Conservation (phyloP, 2,329 filamentous ascomycete genomes). For the Ilyonectria destructans region DNA sequence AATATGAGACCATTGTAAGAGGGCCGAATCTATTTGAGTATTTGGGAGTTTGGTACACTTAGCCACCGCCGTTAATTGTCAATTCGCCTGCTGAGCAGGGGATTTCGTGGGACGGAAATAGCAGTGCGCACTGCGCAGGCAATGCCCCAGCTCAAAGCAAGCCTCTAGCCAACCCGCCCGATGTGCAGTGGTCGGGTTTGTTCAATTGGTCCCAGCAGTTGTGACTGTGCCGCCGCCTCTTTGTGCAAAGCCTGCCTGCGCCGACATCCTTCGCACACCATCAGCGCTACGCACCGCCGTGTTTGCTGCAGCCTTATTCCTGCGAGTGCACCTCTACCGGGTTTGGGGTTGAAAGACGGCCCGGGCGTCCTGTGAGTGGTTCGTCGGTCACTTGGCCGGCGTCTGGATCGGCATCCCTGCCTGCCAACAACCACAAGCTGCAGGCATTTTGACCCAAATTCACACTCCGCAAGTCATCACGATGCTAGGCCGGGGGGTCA, state of each 20-base stretch:
- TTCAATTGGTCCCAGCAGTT: constrained; percentile 20
- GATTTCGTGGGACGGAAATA: constrained; percentile 40
- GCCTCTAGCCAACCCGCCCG: constrained; percentile 13
- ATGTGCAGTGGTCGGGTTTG: constrained; percentile 15
- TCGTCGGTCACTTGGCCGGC: constrained; percentile 33
- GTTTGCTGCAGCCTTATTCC: constrained; percentile 37
- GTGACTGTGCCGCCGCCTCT: constrained; percentile 39
- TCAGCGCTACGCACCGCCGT: constrained; percentile 14
- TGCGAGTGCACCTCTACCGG: constrained; percentile 23
- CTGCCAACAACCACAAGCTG: constrained; percentile 32
- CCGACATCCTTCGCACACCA: constrained; percentile 30
- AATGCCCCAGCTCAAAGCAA: constrained; percentile 25
- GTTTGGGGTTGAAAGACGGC: constrained; percentile 22
- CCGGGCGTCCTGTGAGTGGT: constrained; percentile 34
- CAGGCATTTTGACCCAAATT: constrained; percentile 23
- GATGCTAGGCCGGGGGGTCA: constrained; percentile 24
- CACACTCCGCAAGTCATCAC: constrained; percentile 18
- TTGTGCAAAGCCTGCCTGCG: constrained; percentile 20
- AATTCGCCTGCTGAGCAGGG: constrained; percentile 14
- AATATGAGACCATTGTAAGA: constrained; percentile 21
- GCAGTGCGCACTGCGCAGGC: constrained; percentile 30
- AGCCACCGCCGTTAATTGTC: constrained; percentile 10
- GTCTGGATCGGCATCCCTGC: constrained; percentile 46
- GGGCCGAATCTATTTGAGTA: neutral
- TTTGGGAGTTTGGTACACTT: neutral